phyloP scores from a whole-genome alignment of 169 alveolate genomes.

The Cystoisospora suis region DNA sequence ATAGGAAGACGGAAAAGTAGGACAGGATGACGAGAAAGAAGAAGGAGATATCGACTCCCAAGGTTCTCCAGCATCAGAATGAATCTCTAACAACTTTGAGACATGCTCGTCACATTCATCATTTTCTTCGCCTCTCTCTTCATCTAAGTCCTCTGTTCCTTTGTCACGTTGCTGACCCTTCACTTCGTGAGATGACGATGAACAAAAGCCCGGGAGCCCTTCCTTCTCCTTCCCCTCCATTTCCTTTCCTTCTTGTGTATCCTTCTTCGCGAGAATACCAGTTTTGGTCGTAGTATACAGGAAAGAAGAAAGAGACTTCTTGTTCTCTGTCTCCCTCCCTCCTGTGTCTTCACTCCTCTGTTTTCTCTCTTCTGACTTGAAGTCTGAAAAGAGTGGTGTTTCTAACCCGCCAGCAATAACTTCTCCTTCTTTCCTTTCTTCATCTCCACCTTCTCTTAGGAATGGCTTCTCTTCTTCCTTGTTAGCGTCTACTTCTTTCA shows the following conservation, averaged over 20 bases:
- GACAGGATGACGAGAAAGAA: neutral
- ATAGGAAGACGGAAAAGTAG: neutral
- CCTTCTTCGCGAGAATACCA: no score
- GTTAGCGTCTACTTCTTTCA: neutral
- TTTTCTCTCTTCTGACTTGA: neutral
- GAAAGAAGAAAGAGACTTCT: no score
- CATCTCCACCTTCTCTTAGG: neutral
- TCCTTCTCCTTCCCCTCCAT: neutral
- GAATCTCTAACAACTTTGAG: neutral
- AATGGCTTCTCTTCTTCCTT: neutral
- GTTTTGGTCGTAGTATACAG: no score
- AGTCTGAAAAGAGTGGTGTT: neutral
- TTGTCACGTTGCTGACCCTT: no score
- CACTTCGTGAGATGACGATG: no score
- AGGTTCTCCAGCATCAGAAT: slow-evolving; percentile 14
- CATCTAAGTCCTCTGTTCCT: no score
- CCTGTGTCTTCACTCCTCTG: neutral
- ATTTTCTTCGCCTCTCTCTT: no score
- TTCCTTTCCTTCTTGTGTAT: neutral
- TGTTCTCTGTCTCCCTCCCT: neutral
- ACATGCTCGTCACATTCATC: no score
- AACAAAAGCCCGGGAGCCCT: no score
- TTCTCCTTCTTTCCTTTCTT: neutral
- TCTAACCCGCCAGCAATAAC: neutral
- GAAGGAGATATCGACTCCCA: neutral